Evolutionary conservation across 2,329 filamentous ascomycete genomes (phyloP).

Genomic region (Scedosporium dehoogii): DNA sequence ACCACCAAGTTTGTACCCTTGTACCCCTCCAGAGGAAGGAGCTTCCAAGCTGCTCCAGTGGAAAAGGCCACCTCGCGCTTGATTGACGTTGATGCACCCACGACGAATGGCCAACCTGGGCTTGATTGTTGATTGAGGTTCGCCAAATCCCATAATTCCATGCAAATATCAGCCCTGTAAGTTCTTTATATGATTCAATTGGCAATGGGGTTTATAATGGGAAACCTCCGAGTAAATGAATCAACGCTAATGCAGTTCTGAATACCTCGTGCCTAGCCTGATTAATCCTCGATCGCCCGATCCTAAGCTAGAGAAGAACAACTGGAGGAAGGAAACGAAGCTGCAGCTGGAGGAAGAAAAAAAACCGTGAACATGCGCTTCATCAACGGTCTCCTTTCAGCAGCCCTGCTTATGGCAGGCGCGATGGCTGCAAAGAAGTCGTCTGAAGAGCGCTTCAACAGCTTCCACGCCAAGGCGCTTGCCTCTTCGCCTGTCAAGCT

Average conservation of each 20-base stretch:
- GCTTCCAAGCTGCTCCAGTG: background rate
- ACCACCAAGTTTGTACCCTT: background rate
- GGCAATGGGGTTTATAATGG: background rate
- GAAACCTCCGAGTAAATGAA: too few species aligned
- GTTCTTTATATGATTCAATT: background rate
- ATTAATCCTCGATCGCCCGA: background rate
- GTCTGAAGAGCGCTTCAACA: slow-evolving; percentile 54
- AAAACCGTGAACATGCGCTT: slow-evolving; percentile 52
- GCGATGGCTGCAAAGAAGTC: slow-evolving; percentile 56
- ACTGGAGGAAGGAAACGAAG: background rate
- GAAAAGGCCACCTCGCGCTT: background rate
- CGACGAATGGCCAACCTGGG: background rate
- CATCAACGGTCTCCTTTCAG: slow-evolving; percentile 51
- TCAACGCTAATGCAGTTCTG: background rate
- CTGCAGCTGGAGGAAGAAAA: background rate
- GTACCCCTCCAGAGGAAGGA: background rate
- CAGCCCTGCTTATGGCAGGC: slow-evolving; percentile 51
- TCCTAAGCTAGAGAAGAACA: background rate
- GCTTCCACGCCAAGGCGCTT: slow-evolving; percentile 60
- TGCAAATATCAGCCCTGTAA: background rate
- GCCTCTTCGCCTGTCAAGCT: slow-evolving; percentile 64
- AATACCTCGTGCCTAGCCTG: background rate
- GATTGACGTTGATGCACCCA: background rate
- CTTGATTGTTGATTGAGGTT: background rate
- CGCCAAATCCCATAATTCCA: background rate